Evolutionary conservation across 768 basidiomycete genomes (phyloP), one percentile per base, ranked within the genome.

Genomic region (Lyophyllum atratum): DNA sequence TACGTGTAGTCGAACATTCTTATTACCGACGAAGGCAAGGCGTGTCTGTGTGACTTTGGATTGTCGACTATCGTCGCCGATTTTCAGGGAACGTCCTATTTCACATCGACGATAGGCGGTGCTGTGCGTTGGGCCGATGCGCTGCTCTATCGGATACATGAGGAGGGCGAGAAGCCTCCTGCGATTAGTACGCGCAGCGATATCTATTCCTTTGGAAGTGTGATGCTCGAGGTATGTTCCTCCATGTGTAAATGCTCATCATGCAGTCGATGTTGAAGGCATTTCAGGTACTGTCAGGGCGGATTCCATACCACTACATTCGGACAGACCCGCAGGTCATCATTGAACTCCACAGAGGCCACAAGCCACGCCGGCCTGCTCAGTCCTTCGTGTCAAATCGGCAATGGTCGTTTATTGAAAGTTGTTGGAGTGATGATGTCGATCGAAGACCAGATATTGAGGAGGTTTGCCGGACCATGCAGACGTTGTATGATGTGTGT

Each of bases 41-140:
- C 75, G 1, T 74, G 74, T 25, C 64, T 83, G 7, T 71, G 73
- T 28, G 80, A 82, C 56, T 81, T 82, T 52, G 80, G 81, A 3
- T 61, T 82, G 2, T 82, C 80, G 2, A 73, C 66, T 22, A 66
- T 81, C 49, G 59, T 71, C 31, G 67, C 66, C 0, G 72, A 77
- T 33, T 61, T 77, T 26, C 63, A 72, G 39, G 67, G 68, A 5
- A 55, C 67, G 17, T 67, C 68, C 17, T 70, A 66, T 17, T 60
- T 72, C 40, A 73, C 68, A 54, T 73, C 75, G 5, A 69, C 66
- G n/a, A 64, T 80, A 26, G 74, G 75, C 17, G 79, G 81, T 8
- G 78, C 76, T 22, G 69, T 80, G 31, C 73, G 80, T 1, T 82
- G 81, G 80, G 76, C 76, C 5, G 81, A 80, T 54, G 69, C 78